Evolutionary conservation across 805 yeast species (phyloP), one percentile per base, ranked within the genome.

Genomic region (Cephaloascus fragrans): DNA sequence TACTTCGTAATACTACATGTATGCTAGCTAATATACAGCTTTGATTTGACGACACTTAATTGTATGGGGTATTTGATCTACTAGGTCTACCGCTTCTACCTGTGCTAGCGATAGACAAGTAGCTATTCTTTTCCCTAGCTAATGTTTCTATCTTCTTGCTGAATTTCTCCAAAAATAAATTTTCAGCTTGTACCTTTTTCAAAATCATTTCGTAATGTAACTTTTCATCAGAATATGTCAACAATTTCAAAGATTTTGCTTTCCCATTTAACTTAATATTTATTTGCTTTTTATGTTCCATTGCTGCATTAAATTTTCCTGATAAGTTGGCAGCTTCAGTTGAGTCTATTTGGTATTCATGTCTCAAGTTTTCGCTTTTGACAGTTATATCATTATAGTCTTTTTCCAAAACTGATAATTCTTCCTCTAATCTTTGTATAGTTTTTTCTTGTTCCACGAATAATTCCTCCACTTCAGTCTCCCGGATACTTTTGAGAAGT

Each of bases 321-420:
- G 75, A 62, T 35, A 54, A 42, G 31, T 67, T 71, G 1, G 75
- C 75, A 3, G 79, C 78, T n/a, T 44, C 38, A 32, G 4, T 41
- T 19, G 80, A 73, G 5, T 50, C 50, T 3, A 42, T 36, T 49
- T 74, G 80, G 45, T 75, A 75, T n/a, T 53, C 40, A 1, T 43
- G 32, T 41, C 81, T 52, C 20, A 69, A 45, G 3, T 38, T 41
- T 19, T 61, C 62, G 36, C 60, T 67, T 19, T 41, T 36, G 2
- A 34, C 19, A 15, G 51, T 31, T 6, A 31, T 16, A 6, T 31
- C 18, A 9, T 31, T 16, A 14, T 14, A 6, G 8, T 31, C 33
- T 23, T 23, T 23, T 12, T 23, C 37, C 20, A 53, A 39, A 1
- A 37, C 35, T 14, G 48, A 44, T 12, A 52, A 26, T 36, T 48